A percentile compares a stretch with the other conserved stretches of the same genome.
phyloP scores from a whole-genome alignment of 108 stramenopile genomes.

The Fragilariopsis cylindrus region DNA sequence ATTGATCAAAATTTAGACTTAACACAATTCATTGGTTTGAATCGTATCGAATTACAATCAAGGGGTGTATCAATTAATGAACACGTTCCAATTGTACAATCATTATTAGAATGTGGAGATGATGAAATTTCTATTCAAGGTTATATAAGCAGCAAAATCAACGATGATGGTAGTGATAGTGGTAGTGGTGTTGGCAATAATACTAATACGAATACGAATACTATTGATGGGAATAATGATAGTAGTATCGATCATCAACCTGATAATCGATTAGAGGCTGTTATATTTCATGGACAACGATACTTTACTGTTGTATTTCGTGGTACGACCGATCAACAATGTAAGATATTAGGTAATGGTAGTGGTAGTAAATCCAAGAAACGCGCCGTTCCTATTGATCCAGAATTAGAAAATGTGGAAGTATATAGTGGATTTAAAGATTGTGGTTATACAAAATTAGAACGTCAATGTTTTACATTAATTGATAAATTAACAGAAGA shows the following conservation, averaged over 20 bases:
- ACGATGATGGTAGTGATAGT: conserved; percentile 40
- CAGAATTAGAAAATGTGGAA: conserved; percentile 19
- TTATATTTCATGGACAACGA: conserved; percentile 65
- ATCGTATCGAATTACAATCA: conserved; percentile 32
- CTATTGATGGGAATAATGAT: conserved; percentile 46
- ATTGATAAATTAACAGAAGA: conserved; percentile 63
- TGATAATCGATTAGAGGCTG: conserved; percentile 54
- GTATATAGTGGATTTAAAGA: conserved; percentile 34
- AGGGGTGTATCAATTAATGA: conserved; percentile 20
- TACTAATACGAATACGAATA: conserved; percentile 38
- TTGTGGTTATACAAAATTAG: conserved; percentile 41
- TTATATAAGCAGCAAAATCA: conserved; percentile 41
- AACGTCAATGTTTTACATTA: conserved; percentile 53
- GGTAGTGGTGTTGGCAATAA: conserved; percentile 33
- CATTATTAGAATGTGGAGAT: conserved; percentile 55
- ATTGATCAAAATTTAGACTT: conserved; percentile 72
- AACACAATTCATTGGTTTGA: conserved; percentile 41
- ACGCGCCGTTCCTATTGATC: conserved; percentile 1
- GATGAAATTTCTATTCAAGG: conserved; percentile 60
- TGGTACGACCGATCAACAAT: conserved; percentile 65
- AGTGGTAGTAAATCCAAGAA: conserved; percentile 20
- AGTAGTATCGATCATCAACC: conserved; percentile 25
- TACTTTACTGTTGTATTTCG: conserved; percentile 75
- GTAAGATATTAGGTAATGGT: conserved; percentile 35
- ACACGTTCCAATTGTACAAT: conserved; percentile 63